Base-by-base conservation (phyloP, 139 green algal genomes). In the Yamagishiella unicocca region DNA sequence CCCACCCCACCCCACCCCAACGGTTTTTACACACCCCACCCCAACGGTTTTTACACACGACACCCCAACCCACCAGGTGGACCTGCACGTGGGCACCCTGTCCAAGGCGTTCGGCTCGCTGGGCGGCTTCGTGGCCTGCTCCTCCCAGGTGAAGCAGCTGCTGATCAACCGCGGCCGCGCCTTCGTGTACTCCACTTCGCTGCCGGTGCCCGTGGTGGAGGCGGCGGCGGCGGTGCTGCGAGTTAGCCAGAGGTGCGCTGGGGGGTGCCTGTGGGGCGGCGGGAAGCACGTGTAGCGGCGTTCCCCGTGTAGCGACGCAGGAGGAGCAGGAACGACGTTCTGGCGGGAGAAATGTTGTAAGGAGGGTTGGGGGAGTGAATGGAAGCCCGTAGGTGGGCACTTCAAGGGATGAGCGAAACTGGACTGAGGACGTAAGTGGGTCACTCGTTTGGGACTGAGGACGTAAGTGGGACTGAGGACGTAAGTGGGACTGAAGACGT, bases 21-120 rank as follows among this genome's bases (percentile, higher is more conserved):
- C 58, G 19, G 19, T 22, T 12, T 58, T 58, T 58, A 58, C 50
- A 58, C 50, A 58, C 50, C n/a, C n/a, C 14, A 58, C 14, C 17
- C 50, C 17, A 58, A 58, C 12, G 12, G 50, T 17, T 58, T 58
- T 17, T 58, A 58, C 50, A 58, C 50, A 58, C 50, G 14, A 58
- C 71, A 64, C 38, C 76, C 14, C 43, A 62, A 29, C 17, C 53
- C 43, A 10, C 7, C 67, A 96, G 38, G 95, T 99, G 25, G 96
- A 99, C 83, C 31, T 99, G 5, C 93, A 97, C 58, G 89, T 99
- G 8, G 98, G 98, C 80, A 99, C 98, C 4, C 94, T 99, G 4
- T 97, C 92, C 91, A 99, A 99, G 81, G 98, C 97, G 0, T 90
- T 97, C 71, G 98, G 97, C 12, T 88, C 89, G 27, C 89, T 95